phyloP scores from a whole-genome alignment of 1,284 basidiomycete species.

The Cystobasidium sp. region DNA sequence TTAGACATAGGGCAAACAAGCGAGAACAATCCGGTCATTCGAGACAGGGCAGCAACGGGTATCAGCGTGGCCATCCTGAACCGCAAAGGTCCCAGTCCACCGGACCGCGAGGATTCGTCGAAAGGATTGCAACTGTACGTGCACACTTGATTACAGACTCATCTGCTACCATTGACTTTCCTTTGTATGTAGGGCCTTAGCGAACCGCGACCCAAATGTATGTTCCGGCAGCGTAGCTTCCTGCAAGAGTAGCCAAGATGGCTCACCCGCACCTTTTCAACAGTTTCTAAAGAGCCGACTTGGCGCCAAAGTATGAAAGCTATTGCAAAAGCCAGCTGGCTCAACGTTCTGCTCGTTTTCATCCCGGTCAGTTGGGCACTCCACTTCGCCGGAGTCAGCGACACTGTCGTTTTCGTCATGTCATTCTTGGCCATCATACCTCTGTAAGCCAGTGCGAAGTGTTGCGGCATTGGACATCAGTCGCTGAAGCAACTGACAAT shows the following conservation, averaged over 20 bases:
- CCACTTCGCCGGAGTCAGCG: slow-evolving; percentile 56
- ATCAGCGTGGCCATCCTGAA: not conserved
- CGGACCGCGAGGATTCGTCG: slow-evolving; percentile 16
- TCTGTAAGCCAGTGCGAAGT: not conserved
- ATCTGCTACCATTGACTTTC: not conserved
- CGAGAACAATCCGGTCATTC: slow-evolving; percentile 2
- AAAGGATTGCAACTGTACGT: slow-evolving; percentile 32
- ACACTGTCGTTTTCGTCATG: slow-evolving; percentile 53
- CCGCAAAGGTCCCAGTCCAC: slow-evolving; percentile 20
- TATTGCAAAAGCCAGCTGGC: slow-evolving; percentile 57
- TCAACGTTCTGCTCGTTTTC: slow-evolving; percentile 60
- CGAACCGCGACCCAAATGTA: slow-evolving; percentile 40
- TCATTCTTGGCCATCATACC: slow-evolving; percentile 42
- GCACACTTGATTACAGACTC: not conserved
- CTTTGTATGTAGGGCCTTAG: slow-evolving; percentile 15
- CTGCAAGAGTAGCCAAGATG: not conserved
- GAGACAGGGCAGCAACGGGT: not conserved
- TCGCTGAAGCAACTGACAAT: slow-evolving; percentile 62
- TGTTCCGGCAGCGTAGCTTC: not conserved
- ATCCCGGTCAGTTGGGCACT: slow-evolving; percentile 58
- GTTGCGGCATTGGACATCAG: slow-evolving; percentile 59
- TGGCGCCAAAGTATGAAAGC: slow-evolving; percentile 55
- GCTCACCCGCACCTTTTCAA: slow-evolving; percentile 20
- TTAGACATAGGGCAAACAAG: slow-evolving; percentile 35
- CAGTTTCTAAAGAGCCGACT: slow-evolving; percentile 58